Percentiles rank a stretch among this genome's conserved stretches.
phyloP scores from a whole-genome alignment of 257 asterid genomes.

The Salvia hispanica region DNA sequence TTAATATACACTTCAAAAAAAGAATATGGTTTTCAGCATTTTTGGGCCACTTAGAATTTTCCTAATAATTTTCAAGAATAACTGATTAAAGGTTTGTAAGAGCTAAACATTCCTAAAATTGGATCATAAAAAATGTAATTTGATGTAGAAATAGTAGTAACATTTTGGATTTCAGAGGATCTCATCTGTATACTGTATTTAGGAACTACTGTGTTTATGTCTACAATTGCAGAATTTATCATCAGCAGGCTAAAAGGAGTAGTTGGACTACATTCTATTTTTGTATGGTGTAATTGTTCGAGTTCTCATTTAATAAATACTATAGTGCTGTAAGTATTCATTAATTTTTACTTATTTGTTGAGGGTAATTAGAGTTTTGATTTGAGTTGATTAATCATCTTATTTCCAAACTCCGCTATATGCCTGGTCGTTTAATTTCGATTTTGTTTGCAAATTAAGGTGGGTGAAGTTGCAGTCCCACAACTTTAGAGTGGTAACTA shows the following conservation, averaged over 20 bases:
- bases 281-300: background rate
- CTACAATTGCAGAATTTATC: conserved; percentile 6
- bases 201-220: background rate
- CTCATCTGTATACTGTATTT: background rate
- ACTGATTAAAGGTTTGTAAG: background rate
- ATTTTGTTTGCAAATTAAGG: background rate
- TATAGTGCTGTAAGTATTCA: no score
- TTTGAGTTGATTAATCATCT: no score
- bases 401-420: no score
- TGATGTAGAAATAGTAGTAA: background rate
- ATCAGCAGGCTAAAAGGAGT: conserved; percentile 13
- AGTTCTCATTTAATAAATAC: background rate
- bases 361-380: no score
- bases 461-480: conserved; percentile 13
- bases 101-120: background rate
- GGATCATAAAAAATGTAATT: background rate
- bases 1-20: no score
- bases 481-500: background rate
- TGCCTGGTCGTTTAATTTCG: background rate
- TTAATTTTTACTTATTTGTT: no score
- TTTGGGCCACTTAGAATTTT: background rate
- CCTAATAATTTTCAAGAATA: background rate
- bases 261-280: conserved; percentile 4
- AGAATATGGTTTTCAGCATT: no score
- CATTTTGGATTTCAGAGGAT: background rate